Evolutionary conservation across 441 rosid genomes (phyloP).

Genomic region (Metrosideros polymorpha): DNA sequence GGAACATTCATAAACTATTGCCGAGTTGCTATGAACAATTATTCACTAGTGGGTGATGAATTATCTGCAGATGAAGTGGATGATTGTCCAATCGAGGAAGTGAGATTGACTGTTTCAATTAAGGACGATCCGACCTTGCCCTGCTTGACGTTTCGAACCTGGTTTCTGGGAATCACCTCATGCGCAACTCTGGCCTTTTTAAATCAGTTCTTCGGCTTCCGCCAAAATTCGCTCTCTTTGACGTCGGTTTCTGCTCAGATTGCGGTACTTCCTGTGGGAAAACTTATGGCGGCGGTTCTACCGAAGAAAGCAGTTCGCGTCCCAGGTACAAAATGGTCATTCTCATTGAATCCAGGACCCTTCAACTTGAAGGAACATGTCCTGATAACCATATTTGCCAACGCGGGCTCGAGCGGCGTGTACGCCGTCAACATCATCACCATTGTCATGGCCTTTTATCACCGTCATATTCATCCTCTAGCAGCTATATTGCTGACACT

Average conservation of each 20-base stretch:
- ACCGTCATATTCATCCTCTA: slow-evolving; percentile 14
- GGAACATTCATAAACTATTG: neutral
- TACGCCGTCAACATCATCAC: slow-evolving; percentile 29
- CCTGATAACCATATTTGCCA: slow-evolving; percentile 42
- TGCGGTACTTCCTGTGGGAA: slow-evolving; percentile 53
- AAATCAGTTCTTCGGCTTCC: slow-evolving; percentile 60
- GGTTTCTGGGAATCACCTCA: slow-evolving; percentile 47
- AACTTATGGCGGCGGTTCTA: slow-evolving; percentile 60
- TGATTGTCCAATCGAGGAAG: slow-evolving; percentile 77
- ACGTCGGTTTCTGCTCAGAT: slow-evolving; percentile 52
- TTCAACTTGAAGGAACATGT: slow-evolving; percentile 29
- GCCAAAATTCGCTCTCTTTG: slow-evolving; percentile 41
- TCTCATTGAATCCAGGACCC: slow-evolving; percentile 58
- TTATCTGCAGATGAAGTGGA: slow-evolving; percentile 31
- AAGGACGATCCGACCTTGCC: slow-evolving; percentile 55
- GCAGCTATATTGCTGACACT: slow-evolving; percentile 32
- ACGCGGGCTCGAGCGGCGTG: slow-evolving; percentile 22
- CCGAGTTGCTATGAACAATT: neutral
- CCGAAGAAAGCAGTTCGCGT: slow-evolving; percentile 23
- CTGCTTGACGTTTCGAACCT: slow-evolving; percentile 57
- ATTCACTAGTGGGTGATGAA: neutral
- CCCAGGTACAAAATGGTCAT: slow-evolving; percentile 43
- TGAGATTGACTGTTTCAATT: slow-evolving; percentile 67
- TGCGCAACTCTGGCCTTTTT: slow-evolving; percentile 49
- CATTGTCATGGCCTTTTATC: slow-evolving; percentile 32